A percentile compares a stretch with the other conserved stretches of the same genome.
These are phyloP conservation scores for Xenoacremonium recifei DNA, from an alignment of 2,329 filamentous ascomycete genomes.

Conservation along the genomic window DNA sequence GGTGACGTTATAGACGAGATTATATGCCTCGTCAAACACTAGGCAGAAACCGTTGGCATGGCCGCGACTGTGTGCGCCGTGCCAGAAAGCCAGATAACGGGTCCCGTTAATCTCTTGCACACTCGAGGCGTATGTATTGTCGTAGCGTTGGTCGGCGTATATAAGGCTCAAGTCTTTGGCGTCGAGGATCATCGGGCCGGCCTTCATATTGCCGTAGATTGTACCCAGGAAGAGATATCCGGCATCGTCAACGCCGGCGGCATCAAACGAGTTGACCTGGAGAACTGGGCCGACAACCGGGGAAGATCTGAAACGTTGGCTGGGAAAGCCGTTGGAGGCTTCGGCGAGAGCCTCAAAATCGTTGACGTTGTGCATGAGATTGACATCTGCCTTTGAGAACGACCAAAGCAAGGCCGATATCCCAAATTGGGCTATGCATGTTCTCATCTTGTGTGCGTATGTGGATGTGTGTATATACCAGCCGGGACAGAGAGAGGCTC, in stretches of 20 bases:
- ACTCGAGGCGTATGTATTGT: slow-evolving; percentile 22
- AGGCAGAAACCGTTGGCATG: slow-evolving; percentile 30
- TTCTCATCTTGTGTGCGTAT: no score
- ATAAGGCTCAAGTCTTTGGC: slow-evolving; percentile 35
- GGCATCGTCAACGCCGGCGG: slow-evolving; percentile 23
- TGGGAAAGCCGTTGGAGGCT: slow-evolving; percentile 25
- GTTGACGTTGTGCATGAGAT: no score
- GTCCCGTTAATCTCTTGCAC: slow-evolving; percentile 30
- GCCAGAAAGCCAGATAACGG: slow-evolving; percentile 37
- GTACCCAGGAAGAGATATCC: slow-evolving; percentile 33
- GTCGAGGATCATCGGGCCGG: slow-evolving; percentile 35
- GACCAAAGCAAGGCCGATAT: no score
- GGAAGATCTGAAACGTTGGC: slow-evolving; percentile 32
- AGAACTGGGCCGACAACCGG: slow-evolving; percentile 33
- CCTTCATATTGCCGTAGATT: slow-evolving; percentile 19
- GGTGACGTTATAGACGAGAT: slow-evolving; percentile 36
- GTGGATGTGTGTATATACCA: no score
- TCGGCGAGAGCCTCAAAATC: no score
- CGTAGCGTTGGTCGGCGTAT: slow-evolving; percentile 34
- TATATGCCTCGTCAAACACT: slow-evolving; percentile 34
- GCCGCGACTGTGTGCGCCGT: slow-evolving; percentile 22
- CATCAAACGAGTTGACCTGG: slow-evolving; percentile 32
- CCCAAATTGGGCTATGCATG: no score
- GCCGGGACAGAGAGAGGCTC: no score
- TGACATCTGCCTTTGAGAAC: no score